phyloP scores from a whole-genome alignment of 176 grass and related monocot species.

The Lolium multiflorum region DNA sequence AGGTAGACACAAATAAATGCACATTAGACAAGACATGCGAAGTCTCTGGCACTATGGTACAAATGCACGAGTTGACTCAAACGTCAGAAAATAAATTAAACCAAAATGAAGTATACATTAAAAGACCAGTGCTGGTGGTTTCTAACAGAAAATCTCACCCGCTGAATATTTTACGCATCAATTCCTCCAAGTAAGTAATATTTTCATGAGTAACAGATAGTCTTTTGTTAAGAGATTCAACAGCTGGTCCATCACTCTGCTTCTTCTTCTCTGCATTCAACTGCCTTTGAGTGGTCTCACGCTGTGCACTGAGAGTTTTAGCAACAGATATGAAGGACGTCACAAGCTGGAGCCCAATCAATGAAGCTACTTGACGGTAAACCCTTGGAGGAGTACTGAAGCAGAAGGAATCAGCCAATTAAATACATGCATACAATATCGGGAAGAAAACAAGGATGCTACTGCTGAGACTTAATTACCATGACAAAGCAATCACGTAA shows the following conservation, averaged over 20 bases:
- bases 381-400: slow-evolving; percentile 94
- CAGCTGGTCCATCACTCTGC: slow-evolving; percentile 72
- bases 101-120: background rate
- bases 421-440: slow-evolving; percentile 32
- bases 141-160: slow-evolving; percentile 67
- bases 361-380: slow-evolving; percentile 84
- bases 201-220: slow-evolving; percentile 81
- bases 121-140: background rate
- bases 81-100: background rate
- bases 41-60: background rate
- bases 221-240: slow-evolving; percentile 94
- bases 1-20: slow-evolving; percentile 10
- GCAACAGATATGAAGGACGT: slow-evolving; percentile 91
- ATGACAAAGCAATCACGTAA: slow-evolving; percentile 85
- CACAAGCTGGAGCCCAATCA: slow-evolving; percentile 93
- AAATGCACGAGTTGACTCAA: background rate
- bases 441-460: background rate
- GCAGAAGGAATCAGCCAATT: slow-evolving; percentile 38
- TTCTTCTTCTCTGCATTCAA: slow-evolving; percentile 97
- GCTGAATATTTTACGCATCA: slow-evolving; percentile 91
- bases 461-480: slow-evolving; percentile 56
- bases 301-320: slow-evolving; percentile 86
- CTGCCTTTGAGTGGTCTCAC: slow-evolving; percentile 95
- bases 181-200: slow-evolving; percentile 83
- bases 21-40: background rate